Base-by-base conservation (phyloP, 2,329 filamentous ascomycete species). In the Fusarium duplospermum region DNA sequence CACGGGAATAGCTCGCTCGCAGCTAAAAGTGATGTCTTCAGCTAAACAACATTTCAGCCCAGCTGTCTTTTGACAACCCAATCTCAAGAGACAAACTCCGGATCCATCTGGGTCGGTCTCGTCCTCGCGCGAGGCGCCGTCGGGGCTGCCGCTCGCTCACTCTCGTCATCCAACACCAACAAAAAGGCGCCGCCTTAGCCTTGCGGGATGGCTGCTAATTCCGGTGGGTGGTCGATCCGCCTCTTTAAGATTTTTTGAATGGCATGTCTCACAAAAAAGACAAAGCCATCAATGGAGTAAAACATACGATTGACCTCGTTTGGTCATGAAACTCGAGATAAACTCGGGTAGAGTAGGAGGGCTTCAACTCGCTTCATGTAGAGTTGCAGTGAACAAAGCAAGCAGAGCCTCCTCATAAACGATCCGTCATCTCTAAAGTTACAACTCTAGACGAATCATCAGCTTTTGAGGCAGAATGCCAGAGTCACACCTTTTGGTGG, bases 41-140 rank as follows among this genome's bases (percentile, higher is more conserved):
- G n/a, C n/a, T n/a, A n/a, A n/a, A n/a, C n/a, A n/a, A n/a, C n/a
- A n/a, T n/a, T 47, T 29, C 47, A 52, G 47, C 47, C 47, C 47
- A 52, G 47, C 47, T 31, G 47, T 52, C 45, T 50, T 50, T 29
- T 29, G 24, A 47, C 24, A 36, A 24, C 52, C 52, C 31, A 52
- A 52, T 52, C 47, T 31, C n/a, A n/a, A n/a, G n/a, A n/a, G n/a
- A n/a, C n/a, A 50, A 52, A 29, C 47, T 66, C 61, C 33, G 68
- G 72, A 70, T 70, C 52, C 59, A 72, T 72, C 62, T 74, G 36
- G 65, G 62, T 59, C 47, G n/a, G 52, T 40, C 59, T 71, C 42
- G 72, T 45, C n/a, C 58, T 29, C 36, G 22, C 27, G 27, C 36
- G 38, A 56, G 45, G 71, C 59, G 71, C 59, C 36, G 47, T 57